Base-by-base conservation (phyloP, 2,329 filamentous ascomycete species). In the Paecilomyces fulvus region DNA sequence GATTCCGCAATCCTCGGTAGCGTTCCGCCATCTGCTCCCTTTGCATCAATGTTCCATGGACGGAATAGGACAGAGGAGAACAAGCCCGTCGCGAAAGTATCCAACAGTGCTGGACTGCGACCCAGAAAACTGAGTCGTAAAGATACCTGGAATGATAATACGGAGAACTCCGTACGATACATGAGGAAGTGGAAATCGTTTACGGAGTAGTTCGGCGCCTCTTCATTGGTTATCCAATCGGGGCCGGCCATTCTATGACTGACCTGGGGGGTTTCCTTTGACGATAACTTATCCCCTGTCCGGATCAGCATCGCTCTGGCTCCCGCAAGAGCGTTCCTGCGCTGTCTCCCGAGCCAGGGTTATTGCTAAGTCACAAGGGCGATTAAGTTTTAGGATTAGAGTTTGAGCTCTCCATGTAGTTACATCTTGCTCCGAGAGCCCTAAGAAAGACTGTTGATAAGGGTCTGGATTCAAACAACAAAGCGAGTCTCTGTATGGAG, bases 1-100 rank as follows among this genome's bases (percentile, higher is more conserved):
- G 52, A n/a, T 63, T 57, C 61, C 59, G 54, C 58, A 54, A 54
- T 17, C 57, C 58, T 56, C 56, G 56, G 57, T 37, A 30, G 23
- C 17, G 31, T 33, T 23, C 51, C 50, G 50, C 48, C 48, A 28
- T 49, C 25, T 28, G 20, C 25, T 49, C 28, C 25, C 10, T 11
- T 49, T 25, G 48, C 25, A 28, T 43, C 37, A 12, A 20, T 20
- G 37, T 43, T 43, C 37, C 37, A 43, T 43, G 37, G 37, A 43
- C n/a, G 37, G 37, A 12, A 43, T 43, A 43, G 37, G 14, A 43
- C 37, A n/a, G 37, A 43, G 37, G 14, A 43, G 37, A 43, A 43
- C n/a, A 12, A 17, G 49, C 7, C 49, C 25, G 20, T 30, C 10
- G 49, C 21, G 12, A 51, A 51, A 23, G 14, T 17, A n/a, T 43